Evolutionary conservation across 2,329 filamentous ascomycete species (phyloP).

Genomic region (Gyromitra esculenta): DNA sequence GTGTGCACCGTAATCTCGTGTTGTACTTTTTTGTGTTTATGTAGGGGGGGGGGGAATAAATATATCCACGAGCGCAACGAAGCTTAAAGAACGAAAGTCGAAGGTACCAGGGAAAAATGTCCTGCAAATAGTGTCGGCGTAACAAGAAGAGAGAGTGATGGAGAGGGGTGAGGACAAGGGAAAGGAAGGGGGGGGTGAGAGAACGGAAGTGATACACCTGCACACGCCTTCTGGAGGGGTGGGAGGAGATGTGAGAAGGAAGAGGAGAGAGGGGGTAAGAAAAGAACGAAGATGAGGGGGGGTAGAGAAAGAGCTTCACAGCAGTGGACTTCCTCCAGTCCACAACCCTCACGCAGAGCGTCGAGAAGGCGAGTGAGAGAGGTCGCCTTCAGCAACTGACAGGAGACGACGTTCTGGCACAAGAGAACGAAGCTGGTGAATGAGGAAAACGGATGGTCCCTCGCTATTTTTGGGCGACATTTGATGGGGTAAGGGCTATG

Average conservation of each 20-base stretch:
- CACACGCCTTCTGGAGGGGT: conserved; percentile 40
- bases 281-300: conserved; percentile 25
- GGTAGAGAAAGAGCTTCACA: conserved; percentile 43
- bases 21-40: conserved; percentile 52
- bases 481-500: conserved; percentile 43
- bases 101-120: conserved; percentile 40
- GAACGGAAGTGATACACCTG: conserved; percentile 44
- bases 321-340: conserved; percentile 38
- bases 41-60: conserved; percentile 43
- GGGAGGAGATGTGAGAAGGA: conserved; percentile 26
- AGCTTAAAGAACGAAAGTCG: conserved; percentile 52
- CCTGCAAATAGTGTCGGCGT: conserved; percentile 52
- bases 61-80: conserved; percentile 52
- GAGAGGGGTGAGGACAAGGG: conserved; percentile 35
- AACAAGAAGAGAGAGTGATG: conserved; percentile 44
- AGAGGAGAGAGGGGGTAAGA: conserved; percentile 18
- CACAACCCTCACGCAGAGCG: conserved; percentile 35
- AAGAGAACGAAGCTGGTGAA: conserved; percentile 26
- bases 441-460: conserved; percentile 34
- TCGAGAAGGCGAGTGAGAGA: conserved; percentile 43
- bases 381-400: conserved; percentile 31
- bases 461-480: conserved; percentile 50
- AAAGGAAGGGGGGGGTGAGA: conserved; percentile 13
- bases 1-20: conserved; percentile 53
- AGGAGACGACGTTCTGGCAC: conserved; percentile 33